Base-by-base conservation (phyloP, 805 yeast species). In the Candida ulmi region DNA sequence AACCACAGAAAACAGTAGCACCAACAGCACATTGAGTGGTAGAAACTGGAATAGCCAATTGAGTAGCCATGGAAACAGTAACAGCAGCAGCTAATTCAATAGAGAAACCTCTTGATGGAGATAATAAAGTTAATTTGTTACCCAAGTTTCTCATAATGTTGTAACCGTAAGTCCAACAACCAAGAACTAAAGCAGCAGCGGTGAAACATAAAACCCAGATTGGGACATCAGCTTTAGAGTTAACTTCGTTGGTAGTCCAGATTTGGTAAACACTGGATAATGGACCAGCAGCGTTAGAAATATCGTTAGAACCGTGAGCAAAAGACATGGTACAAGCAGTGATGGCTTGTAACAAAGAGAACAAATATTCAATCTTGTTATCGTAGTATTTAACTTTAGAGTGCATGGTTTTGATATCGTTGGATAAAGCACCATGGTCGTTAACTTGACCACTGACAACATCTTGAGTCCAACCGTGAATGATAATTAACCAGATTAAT, bases 221-320 rank as follows among this genome's bases (percentile, higher is more conserved):
- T 34, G 91, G 90, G 28, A 80, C 83, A 11, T 71, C 76, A 28
- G 81, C 58, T 52, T 78, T 76, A 2, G 45, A 16, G 5, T 52
- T 45, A 36, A 68, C 64, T 4, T 63, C 55, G 49, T 78, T 76
- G 27, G 76, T 60, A 17, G 58, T 58, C 88, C 88, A 83, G 19
- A 78, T 66, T 32, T 68, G 60, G 57, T 78, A 83, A 17, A 82
- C 72, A 12, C 88, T 71, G 33, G 88, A 65, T 50, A 80, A 67
- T 26, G 91, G 90, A 48, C 88, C 90, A 25, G 84, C 74, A 29
- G 91, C 88, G 51, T 83, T 83, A 36, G 88, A 72, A 46, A 83
- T 80, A 62, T 83, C 91, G 55, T 83, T 83, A 30, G 91, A 80
- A 41, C 91, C 91, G 55, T 83, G 91, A 7, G 90, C 86, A 60